Conservation (phyloP, 2,329 filamentous ascomycete genomes). For the Hortaea sp. region DNA sequence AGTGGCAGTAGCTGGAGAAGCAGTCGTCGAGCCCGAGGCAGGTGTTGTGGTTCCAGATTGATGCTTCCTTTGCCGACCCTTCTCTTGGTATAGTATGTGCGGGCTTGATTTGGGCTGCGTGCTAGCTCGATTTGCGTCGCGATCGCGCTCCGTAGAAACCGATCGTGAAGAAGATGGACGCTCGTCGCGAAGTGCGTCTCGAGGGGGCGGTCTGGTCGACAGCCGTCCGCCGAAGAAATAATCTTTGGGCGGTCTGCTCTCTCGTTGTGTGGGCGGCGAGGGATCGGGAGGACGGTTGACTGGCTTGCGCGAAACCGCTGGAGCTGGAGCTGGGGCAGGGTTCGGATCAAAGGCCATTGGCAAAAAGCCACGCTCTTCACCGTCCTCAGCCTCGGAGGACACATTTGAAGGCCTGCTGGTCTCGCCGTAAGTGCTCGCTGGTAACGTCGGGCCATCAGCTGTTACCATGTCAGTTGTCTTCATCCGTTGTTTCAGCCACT, state of each 20-base stretch:
- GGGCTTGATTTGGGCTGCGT: conserved; percentile 48
- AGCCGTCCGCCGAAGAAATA: conserved; percentile 33
- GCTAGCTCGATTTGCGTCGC: conserved; percentile 17
- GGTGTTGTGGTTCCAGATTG: conserved; percentile 16
- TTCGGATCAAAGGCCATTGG: conserved; percentile 44
- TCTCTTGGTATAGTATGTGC: conserved; percentile 89
- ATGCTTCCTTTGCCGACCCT: conserved; percentile 48
- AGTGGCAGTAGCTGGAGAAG: conserved; percentile 17
- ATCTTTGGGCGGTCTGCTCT: conserved; percentile 28
- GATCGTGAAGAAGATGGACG: conserved; percentile 32
- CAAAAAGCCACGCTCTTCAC: conserved; percentile 44
- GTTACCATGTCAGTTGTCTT: conserved; percentile 8
- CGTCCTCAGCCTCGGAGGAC: conserved; percentile 48
- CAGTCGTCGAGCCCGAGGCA: conserved; percentile 13
- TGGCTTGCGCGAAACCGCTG: conserved; percentile 14
- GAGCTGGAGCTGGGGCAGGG: conserved; percentile 20
- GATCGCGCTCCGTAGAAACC: conserved; percentile 34
- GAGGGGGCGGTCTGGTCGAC: conserved; percentile 23
- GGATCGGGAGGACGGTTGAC: conserved; percentile 14
- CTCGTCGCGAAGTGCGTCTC: conserved; percentile 32
- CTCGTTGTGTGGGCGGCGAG: conserved; percentile 17
- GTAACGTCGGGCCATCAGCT: conserved; percentile 55
- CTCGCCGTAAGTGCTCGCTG: conserved; percentile 68
- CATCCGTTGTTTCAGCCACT: conserved; percentile 13
- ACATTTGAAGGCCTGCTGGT: conserved; percentile 60